These are phyloP conservation scores for Colletotrichum musae DNA, from an alignment of 2,329 filamentous ascomycete species.

Conservation along the genomic window DNA sequence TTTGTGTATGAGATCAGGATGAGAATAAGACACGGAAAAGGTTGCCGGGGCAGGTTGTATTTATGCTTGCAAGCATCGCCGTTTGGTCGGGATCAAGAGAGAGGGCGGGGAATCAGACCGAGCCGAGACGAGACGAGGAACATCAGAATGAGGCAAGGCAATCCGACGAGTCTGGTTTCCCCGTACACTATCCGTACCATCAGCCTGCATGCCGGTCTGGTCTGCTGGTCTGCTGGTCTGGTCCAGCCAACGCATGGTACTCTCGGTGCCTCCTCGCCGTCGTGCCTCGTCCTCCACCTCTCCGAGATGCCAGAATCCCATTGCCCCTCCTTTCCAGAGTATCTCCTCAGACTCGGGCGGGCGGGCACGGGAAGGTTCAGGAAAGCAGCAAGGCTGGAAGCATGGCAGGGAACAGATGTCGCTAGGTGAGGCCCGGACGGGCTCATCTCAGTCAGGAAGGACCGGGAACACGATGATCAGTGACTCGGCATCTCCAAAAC, in stretches of 20 bases:
- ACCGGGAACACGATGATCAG: background rate
- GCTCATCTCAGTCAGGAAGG: background rate
- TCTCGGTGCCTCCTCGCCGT: background rate
- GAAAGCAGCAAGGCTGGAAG: slow-evolving; percentile 26
- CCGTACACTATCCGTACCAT: background rate
- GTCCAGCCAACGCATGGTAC: too few relatives aligned
- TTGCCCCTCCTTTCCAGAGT: slow-evolving; percentile 40
- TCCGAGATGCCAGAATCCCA: slow-evolving; percentile 37
- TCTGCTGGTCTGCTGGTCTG: slow-evolving; percentile 5
- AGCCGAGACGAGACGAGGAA: background rate
- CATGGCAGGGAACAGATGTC: slow-evolving; percentile 6
- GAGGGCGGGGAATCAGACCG: slow-evolving; percentile 26
- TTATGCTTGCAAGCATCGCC: slow-evolving; percentile 36
- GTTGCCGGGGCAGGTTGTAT: slow-evolving; percentile 32
- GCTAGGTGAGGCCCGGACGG: too few relatives aligned
- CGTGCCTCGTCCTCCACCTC: slow-evolving; percentile 33
- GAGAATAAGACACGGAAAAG: background rate
- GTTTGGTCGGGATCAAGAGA: slow-evolving; percentile 17
- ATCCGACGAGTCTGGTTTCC: slow-evolving; percentile 28
- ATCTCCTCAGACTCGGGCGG: slow-evolving; percentile 35
- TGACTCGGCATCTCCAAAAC: slow-evolving; percentile 33
- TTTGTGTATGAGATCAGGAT: slow-evolving; percentile 33
- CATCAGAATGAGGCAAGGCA: slow-evolving; percentile 36
- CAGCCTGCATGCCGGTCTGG: slow-evolving; percentile 8
- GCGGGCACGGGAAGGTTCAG: slow-evolving; percentile 20